phyloP scores from a whole-genome alignment of 768 basidiomycete genomes.

The Galerina sulciceps region DNA sequence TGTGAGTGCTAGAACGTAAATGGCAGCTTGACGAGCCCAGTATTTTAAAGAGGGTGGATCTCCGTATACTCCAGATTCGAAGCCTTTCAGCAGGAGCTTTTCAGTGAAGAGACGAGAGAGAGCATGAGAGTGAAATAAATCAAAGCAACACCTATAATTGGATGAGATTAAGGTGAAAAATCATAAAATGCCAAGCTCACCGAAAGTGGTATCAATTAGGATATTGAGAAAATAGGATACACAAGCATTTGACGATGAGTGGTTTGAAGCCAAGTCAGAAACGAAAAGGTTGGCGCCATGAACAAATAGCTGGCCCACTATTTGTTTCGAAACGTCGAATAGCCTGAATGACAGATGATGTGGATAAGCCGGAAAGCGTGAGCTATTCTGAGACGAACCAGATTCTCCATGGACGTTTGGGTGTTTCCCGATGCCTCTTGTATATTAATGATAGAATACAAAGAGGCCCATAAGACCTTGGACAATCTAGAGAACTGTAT shows the following conservation, averaged over 20 bases:
- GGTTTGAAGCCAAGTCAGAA: slow-evolving; percentile 74
- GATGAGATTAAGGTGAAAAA: background rate
- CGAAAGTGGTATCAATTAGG: slow-evolving; percentile 88
- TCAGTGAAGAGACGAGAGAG: slow-evolving; percentile 69
- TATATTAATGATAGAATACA: slow-evolving; percentile 85
- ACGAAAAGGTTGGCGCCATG: slow-evolving; percentile 81
- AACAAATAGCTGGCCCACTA: slow-evolving; percentile 83
- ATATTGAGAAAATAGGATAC: slow-evolving; percentile 93
- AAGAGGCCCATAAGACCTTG: slow-evolving; percentile 90
- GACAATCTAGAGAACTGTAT: slow-evolving; percentile 63
- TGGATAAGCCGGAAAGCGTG: background rate
- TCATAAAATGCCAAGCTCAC: slow-evolving; percentile 43
- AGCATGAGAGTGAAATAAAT: slow-evolving; percentile 76
- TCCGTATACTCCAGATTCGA: slow-evolving; percentile 89
- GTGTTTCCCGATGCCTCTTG: slow-evolving; percentile 86
- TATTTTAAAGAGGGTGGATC: slow-evolving; percentile 73
- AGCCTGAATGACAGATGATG: slow-evolving; percentile 51
- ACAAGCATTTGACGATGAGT: slow-evolving; percentile 82
- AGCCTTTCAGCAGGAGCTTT: slow-evolving; percentile 70
- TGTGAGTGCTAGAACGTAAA: slow-evolving; percentile 82
- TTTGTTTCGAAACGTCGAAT: slow-evolving; percentile 93
- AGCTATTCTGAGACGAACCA: slow-evolving; percentile 57
- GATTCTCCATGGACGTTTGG: slow-evolving; percentile 89
- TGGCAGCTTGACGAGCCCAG: slow-evolving; percentile 78
- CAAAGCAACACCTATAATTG: slow-evolving; percentile 72